A percentile compares a stretch with the other conserved stretches of the same genome.
Conservation (phyloP, 345 rosid genomes). For the rapeseed (Brassica napus) region DNA sequence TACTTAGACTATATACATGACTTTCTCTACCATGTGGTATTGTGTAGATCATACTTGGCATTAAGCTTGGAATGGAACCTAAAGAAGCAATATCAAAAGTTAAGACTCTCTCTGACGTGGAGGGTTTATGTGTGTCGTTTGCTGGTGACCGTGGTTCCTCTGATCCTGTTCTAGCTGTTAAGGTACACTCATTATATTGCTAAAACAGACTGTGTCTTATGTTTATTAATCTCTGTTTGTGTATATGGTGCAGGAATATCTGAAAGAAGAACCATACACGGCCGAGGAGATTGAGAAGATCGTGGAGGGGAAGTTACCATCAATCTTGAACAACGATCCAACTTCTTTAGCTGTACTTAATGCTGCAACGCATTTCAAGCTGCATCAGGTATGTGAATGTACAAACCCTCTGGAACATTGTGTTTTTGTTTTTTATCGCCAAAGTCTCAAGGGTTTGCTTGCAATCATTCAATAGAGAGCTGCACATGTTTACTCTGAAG, state of each 20-base stretch:
- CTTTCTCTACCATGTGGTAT: slow-evolving; percentile 23
- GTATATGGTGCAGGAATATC: slow-evolving; percentile 52
- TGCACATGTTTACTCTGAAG: slow-evolving; percentile 88
- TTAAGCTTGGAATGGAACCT: slow-evolving; percentile 85
- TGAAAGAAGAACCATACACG: slow-evolving; percentile 75
- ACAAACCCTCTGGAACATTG: slow-evolving; percentile 1
- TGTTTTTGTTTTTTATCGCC: not conserved
- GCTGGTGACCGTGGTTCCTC: slow-evolving; percentile 56
- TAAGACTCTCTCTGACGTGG: slow-evolving; percentile 92
- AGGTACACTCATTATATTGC: slow-evolving; percentile 53
- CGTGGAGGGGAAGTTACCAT: slow-evolving; percentile 50
- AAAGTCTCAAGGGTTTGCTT: not conserved
- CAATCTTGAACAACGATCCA: slow-evolving; percentile 62
- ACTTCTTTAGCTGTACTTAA: slow-evolving; percentile 81
- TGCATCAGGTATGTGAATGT: slow-evolving; percentile 62
- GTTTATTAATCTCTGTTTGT: not conserved
- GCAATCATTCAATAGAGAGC: slow-evolving; percentile 60
- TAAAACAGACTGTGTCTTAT: not conserved
- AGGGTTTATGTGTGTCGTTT: slow-evolving; percentile 74
- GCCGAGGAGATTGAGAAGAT: slow-evolving; percentile 80
- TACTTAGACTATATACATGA: slow-evolving; percentile 1
- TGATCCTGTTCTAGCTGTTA: slow-evolving; percentile 85
- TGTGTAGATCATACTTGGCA: slow-evolving; percentile 76
- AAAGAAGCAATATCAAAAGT: slow-evolving; percentile 68
- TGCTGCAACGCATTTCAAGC: slow-evolving; percentile 74